A percentile compares a stretch with the other conserved stretches of the same genome.
phyloP scores from a whole-genome alignment of 495 filamentous ascomycete species.

The Xylaria bambusicola region DNA sequence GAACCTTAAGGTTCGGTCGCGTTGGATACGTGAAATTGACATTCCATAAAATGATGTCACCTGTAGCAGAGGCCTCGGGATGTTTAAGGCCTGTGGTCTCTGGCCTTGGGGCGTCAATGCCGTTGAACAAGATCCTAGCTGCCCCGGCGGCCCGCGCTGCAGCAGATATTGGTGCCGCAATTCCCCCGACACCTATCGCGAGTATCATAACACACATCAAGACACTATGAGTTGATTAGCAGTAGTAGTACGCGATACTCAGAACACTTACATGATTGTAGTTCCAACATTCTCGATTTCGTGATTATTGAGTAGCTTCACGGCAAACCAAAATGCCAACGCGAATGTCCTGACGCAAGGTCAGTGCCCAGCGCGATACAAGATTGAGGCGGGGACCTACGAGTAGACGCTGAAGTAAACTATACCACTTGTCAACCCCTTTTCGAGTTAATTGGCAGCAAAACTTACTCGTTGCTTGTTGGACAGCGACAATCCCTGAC shows the following conservation, averaged over 20 bases:
- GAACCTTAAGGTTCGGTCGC: slow-evolving; percentile 58
- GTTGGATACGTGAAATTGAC: slow-evolving; percentile 68
- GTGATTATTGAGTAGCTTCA: slow-evolving; percentile 29
- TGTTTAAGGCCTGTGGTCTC: slow-evolving; percentile 48
- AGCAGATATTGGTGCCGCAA: slow-evolving; percentile 52
- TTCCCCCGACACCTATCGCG: slow-evolving; percentile 50
- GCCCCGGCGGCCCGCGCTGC: slow-evolving; percentile 55
- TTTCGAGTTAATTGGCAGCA: neutral
- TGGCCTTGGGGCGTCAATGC: slow-evolving; percentile 56
- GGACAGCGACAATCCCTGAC: slow-evolving; percentile 50
- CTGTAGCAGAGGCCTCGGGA: slow-evolving; percentile 46
- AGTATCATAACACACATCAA: slow-evolving; percentile 61
- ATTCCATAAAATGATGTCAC: slow-evolving; percentile 59
- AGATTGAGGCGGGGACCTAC: slow-evolving; percentile 28
- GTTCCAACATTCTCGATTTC: slow-evolving; percentile 44
- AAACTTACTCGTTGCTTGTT: slow-evolving; percentile 44
- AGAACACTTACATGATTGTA: too few relatives aligned
- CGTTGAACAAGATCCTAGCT: slow-evolving; percentile 57
- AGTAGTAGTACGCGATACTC: too few relatives aligned
- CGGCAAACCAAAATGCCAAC: slow-evolving; percentile 51
- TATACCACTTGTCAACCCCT: slow-evolving; percentile 23
- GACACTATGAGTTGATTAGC: slow-evolving; percentile 40
- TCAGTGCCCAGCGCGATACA: neutral
- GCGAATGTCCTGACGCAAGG: slow-evolving; percentile 42
- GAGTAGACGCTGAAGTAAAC: slow-evolving; percentile 48